phyloP scores from a whole-genome alignment of 2,329 filamentous ascomycete genomes.

The Cercospora sp. region DNA sequence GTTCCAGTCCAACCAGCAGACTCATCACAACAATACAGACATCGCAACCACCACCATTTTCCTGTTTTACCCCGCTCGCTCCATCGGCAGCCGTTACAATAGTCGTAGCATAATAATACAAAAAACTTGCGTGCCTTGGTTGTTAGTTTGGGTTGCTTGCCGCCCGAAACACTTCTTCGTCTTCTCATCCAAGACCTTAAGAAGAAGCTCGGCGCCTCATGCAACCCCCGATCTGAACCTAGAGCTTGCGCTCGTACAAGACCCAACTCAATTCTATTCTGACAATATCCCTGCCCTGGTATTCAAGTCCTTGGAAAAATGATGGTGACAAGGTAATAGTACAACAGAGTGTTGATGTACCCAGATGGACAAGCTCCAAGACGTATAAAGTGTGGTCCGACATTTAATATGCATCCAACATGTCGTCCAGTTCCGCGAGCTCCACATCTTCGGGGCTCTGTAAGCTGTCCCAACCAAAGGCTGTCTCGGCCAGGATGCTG shows the following conservation, averaged over 20 bases:
- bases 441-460: constrained; percentile 84
- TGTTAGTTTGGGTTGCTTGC: not conserved
- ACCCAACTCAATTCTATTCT: constrained; percentile 6
- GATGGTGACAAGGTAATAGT: constrained; percentile 4
- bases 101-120: constrained; percentile 13
- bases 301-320: not conserved
- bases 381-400: not conserved
- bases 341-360: not conserved
- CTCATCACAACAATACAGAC: constrained; percentile 1
- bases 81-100: constrained; percentile 1
- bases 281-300: constrained; percentile 2
- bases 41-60: not conserved
- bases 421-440: constrained; percentile 86
- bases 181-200: not conserved
- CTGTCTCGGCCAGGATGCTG: constrained; percentile 31
- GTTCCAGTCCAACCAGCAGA: constrained; percentile 16
- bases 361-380: not conserved
- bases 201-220: not conserved
- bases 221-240: constrained; percentile 7
- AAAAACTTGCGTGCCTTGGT: not conserved
- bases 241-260: constrained; percentile 12
- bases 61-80: not conserved
- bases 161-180: not conserved
- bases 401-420: constrained; percentile 62
- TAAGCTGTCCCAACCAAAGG: constrained; percentile 42